Evolutionary conservation across 148 eudicot genomes (phyloP), one percentile per base, ranked within the genome.

Genomic region (Spergularia bocconei): DNA sequence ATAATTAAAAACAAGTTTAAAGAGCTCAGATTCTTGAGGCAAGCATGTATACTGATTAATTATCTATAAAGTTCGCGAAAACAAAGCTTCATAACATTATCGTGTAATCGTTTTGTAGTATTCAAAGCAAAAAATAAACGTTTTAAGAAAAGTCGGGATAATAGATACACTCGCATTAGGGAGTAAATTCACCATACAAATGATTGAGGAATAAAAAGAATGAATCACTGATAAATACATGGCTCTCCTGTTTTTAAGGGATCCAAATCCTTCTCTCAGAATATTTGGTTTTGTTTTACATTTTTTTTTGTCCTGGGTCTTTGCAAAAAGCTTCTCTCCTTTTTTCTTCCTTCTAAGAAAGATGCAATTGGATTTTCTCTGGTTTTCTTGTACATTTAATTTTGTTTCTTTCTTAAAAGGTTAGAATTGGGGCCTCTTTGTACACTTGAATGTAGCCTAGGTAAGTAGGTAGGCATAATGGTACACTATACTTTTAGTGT

Each of bases 141-240:
- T 29, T 29, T 29, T 29, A 29, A 4, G 36, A 29, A 29, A 29
- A 29, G 2, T 2, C 2, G 33, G 33, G 2, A 1, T 29, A 29
- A 29, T 29, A 29, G 33, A 29, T 29, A 29, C 33, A 29, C 33
- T 29, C n/a, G n/a, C n/a, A n/a, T n/a, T 29, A 29, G 33, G 33
- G 33, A 29, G 33, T 29, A 29, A 29, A 29, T 29, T 29, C 41
- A 69, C 33, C 64, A 25, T 29, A 67, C 74, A 83, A 72, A 87
- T 83, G 86, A 85, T 87, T 81, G 79, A 75, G 69, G 84, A 80
- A 85, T 76, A 79, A 13, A 63, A 29, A 69, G 70, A 66, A 47
- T 39, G 14, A 39, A 69, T 64, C 55, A 77, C 52, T 55, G 60
- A 63, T 63, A 75, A 75, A 79, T 71, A 74, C 77, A 79, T 80